Evolutionary conservation across 2,329 filamentous ascomycete genomes (phyloP).

Genomic region (Lachnellula occidentalis): DNA sequence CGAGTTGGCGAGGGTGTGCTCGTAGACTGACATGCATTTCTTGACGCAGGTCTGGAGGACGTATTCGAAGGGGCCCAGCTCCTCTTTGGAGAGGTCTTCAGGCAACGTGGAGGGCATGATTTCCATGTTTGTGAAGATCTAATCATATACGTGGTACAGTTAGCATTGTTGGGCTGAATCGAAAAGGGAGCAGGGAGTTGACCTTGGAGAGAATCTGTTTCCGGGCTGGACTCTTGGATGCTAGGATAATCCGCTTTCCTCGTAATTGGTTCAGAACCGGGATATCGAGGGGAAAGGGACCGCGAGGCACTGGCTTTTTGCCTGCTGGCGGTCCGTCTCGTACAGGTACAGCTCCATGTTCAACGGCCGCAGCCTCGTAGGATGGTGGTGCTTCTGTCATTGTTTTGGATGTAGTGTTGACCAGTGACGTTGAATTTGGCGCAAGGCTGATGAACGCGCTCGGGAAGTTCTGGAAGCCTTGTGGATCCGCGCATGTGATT

Average conservation of each 20-base stretch:
- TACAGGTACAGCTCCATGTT: conserved; percentile 21
- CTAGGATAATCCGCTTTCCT: conserved; percentile 77
- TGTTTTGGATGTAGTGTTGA: neutral
- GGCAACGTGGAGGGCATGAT: conserved; percentile 76
- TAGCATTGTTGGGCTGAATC: neutral
- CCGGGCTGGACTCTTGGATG: conserved; percentile 81
- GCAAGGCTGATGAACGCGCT: neutral
- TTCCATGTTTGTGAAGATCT: conserved; percentile 73
- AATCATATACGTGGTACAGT: conserved; percentile 38
- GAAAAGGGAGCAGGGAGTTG: conserved; percentile 14
- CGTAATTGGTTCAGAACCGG: conserved; percentile 74
- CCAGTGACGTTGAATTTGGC: neutral
- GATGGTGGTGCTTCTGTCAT: conserved; percentile 17
- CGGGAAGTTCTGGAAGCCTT: neutral
- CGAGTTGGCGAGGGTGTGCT: conserved; percentile 34
- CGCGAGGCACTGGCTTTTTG: conserved; percentile 26
- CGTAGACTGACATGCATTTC: conserved; percentile 70
- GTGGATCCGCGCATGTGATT: conserved; percentile 5
- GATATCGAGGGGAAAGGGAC: conserved; percentile 66
- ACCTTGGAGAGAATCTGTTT: conserved; percentile 74
- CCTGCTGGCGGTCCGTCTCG: conserved; percentile 15
- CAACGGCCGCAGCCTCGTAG: conserved; percentile 23
- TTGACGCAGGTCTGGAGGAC: conserved; percentile 78
- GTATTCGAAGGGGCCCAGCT: conserved; percentile 79
- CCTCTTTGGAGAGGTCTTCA: conserved; percentile 76